Evolutionary conservation across 371 early-diverging fungal genomes (phyloP).

Genomic region (Mucor saturninus): DNA sequence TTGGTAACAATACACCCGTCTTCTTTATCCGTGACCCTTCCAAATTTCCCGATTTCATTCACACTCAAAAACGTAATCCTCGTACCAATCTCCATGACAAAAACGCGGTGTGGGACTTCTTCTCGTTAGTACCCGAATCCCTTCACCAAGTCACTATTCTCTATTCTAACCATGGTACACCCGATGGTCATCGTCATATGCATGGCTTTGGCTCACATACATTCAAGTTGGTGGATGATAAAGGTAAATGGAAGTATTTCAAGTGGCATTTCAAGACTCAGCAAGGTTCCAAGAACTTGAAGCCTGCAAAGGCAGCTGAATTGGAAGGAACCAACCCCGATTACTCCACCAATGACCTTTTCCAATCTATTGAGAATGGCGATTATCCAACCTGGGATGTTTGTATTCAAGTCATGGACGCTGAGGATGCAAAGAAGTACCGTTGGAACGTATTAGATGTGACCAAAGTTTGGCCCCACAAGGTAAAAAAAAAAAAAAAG

Average conservation of each 20-base stretch:
- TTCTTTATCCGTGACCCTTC: slow-evolving; percentile 75
- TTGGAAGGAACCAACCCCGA: slow-evolving; percentile 73
- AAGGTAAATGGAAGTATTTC: slow-evolving; percentile 73
- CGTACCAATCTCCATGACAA: slow-evolving; percentile 66
- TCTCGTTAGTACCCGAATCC: slow-evolving; percentile 75
- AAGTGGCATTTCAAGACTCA: slow-evolving; percentile 88
- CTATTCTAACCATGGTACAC: slow-evolving; percentile 81
- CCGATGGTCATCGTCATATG: slow-evolving; percentile 80
- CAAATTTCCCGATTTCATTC: slow-evolving; percentile 84
- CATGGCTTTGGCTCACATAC: slow-evolving; percentile 80
- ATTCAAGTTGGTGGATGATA: slow-evolving; percentile 71
- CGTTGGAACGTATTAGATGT: slow-evolving; percentile 81
- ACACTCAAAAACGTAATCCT: slow-evolving; percentile 82
- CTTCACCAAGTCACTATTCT: slow-evolving; percentile 79
- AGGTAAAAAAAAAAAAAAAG: slow-evolving; percentile 25
- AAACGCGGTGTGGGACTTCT: slow-evolving; percentile 73
- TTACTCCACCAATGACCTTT: slow-evolving; percentile 74
- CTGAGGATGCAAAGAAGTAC: slow-evolving; percentile 71
- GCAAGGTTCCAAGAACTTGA: slow-evolving; percentile 76
- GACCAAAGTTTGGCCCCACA: slow-evolving; percentile 83
- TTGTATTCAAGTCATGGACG: slow-evolving; percentile 74
- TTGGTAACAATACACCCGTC: slow-evolving; percentile 71
- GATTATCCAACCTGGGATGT: slow-evolving; percentile 78
- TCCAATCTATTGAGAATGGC: slow-evolving; percentile 70
- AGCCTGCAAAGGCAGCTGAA: slow-evolving; percentile 62